Base-by-base conservation (phyloP, 495 filamentous ascomycete genomes). In the Aspergillus sclerotioniger region DNA sequence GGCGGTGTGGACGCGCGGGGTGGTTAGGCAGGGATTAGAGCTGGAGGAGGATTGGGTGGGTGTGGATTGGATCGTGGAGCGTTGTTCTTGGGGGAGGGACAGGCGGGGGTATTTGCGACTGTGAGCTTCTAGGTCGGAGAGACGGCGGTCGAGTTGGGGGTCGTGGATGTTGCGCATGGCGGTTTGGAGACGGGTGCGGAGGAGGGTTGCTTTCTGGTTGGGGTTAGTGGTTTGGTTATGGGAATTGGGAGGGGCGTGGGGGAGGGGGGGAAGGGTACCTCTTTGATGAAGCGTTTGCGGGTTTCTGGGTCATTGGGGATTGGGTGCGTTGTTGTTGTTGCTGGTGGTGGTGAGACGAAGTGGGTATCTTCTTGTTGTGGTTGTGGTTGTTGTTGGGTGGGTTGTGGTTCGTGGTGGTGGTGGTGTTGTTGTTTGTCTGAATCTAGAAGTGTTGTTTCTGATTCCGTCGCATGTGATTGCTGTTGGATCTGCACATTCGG, bases 61-160 rank as follows among this genome's bases (percentile, higher is more conserved):
- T 17, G 52, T 50, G 20, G 65, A 59, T 51, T 58, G 56, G 51
- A 63, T 53, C 5, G 56, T 55, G n/a, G 60, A 57, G 15, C 63
- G 55, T 19, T 63, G 58, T 48, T 63, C 57, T 49, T 60, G 57
- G 49, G 69, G 61, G 29, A 64, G 35, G 25, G 75, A 67, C 46
- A 77, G 49, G 19, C 72, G 59, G 35, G 72, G 70, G 29, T 66
- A 67, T 63, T 76, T 76, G 52, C 73, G 73, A 47, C 76, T 76
- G 61, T 76, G 73, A 49, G 67, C 74, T 62, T 79, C 76, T 44
- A 77, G 64, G 25, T 73, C 71, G n/a, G 74, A 76, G 28, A 79
- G 52, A n/a, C 73, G 67, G 10, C 76, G 76, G 56, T 79, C 76
- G 50, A 79, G 71, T 56, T 76, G 71, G 52, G 76, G 68, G 51